Evolutionary conservation across 164 flowering plant genomes (phyloP).

Genomic region (Euptelea pleiosperma): DNA sequence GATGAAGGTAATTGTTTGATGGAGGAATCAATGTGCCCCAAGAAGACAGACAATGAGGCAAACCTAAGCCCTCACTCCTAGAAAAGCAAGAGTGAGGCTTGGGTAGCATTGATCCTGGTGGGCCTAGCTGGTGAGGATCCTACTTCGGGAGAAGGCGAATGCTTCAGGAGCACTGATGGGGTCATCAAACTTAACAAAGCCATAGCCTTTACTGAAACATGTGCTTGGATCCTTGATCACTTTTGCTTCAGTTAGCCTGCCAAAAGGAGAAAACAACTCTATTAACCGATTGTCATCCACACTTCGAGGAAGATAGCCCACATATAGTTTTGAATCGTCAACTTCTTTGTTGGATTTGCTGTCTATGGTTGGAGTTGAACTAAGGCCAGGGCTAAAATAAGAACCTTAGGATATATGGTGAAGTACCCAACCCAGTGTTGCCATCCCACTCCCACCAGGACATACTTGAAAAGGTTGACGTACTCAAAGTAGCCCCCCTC

Average conservation of each 20-base stretch:
- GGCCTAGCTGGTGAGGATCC: constrained; percentile 16
- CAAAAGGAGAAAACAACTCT: constrained; percentile 41
- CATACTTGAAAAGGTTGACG: background rate
- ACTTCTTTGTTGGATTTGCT: constrained; percentile 18
- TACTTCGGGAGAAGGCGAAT: constrained; percentile 5
- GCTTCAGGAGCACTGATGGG: constrained; percentile 25
- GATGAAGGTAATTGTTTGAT: constrained; percentile 1
- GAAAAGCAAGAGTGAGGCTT: constrained; percentile 5
- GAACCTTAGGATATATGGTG: constrained; percentile 6
- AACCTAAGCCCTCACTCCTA: constrained; percentile 3
- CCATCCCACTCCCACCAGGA: background rate
- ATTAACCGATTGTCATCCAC: constrained; percentile 29
- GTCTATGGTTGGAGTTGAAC: constrained; percentile 15
- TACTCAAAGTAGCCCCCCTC: constrained; percentile 3
- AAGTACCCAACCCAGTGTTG: background rate
- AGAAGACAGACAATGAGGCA: background rate
- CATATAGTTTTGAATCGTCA: constrained; percentile 29
- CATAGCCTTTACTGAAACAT: constrained; percentile 43
- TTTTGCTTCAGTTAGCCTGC: constrained; percentile 25
- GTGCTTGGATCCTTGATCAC: constrained; percentile 34
- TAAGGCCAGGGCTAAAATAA: constrained; percentile 11
- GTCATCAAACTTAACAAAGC: constrained; percentile 38
- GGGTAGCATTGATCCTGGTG: constrained; percentile 23
- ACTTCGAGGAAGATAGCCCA: constrained; percentile 31
- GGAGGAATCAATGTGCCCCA: background rate